phyloP scores from a whole-genome alignment of 2,329 filamentous ascomycete species.

The Amylocarpus encephaloides region DNA sequence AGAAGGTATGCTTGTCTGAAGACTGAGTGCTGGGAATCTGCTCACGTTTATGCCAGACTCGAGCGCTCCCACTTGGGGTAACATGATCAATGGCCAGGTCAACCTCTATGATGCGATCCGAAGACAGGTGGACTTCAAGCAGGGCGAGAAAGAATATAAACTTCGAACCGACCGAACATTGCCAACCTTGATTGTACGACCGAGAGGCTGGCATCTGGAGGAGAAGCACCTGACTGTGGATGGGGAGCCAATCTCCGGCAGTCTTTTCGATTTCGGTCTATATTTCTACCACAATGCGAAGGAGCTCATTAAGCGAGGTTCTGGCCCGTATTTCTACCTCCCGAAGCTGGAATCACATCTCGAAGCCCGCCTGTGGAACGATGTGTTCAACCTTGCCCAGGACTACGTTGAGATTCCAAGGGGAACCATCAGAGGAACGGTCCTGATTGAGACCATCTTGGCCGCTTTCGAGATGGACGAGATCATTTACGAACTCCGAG shows the following conservation, averaged over 20 bases:
- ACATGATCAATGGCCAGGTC: constrained; percentile 97
- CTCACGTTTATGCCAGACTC: constrained; percentile 56
- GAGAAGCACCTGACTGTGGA: constrained; percentile 98
- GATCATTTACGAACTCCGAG: constrained; percentile 98
- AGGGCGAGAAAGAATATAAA: constrained; percentile 94
- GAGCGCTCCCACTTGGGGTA: constrained; percentile 93
- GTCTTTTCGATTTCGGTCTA: constrained; percentile 93
- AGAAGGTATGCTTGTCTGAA: constrained; percentile 55
- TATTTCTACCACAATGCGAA: constrained; percentile 99
- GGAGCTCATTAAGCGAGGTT: constrained; percentile 76
- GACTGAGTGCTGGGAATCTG: constrained; percentile 7
- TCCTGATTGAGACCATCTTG: constrained; percentile 95
- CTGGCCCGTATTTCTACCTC: constrained; percentile 95
- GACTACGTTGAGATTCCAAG: constrained; percentile 85
- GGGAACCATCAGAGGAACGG: constrained; percentile 89
- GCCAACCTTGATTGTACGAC: constrained; percentile 88
- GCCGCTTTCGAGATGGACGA: constrained; percentile 99
- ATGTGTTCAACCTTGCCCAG: constrained; percentile 92
- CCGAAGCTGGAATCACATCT: constrained; percentile 98
- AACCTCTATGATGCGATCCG: constrained; percentile 97
- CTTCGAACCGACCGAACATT: constrained; percentile 81
- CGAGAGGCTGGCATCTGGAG: constrained; percentile 94
- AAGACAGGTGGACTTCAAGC: constrained; percentile 91
- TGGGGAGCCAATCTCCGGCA: constrained; percentile 86
- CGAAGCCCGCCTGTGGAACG: constrained; percentile 96